Conservation (phyloP, 306 rosid genomes). For the Malus orientalis region DNA sequence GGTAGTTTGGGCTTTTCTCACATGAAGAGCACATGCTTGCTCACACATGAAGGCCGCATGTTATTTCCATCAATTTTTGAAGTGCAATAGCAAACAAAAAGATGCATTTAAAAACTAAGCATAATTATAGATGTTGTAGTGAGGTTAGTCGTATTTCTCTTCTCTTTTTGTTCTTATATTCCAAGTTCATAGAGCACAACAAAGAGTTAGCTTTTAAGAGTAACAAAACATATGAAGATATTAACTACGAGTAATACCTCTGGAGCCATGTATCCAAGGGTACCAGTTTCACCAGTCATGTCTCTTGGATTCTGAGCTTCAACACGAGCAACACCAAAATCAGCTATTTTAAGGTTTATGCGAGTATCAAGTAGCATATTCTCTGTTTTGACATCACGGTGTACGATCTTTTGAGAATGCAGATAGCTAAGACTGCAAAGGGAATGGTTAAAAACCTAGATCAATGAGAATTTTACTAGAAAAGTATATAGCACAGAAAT, state of each 20-base stretch:
- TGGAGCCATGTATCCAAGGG: conserved; percentile 81
- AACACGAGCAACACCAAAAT: conserved; percentile 75
- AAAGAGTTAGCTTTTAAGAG: background rate
- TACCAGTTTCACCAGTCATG: conserved; percentile 84
- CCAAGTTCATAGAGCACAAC: background rate
- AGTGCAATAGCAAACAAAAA: background rate
- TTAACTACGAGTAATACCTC: conserved; percentile 34
- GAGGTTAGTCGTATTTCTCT: background rate
- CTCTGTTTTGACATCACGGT: conserved; percentile 69
- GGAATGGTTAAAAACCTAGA: background rate
- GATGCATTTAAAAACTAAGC: background rate
- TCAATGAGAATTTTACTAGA: background rate
- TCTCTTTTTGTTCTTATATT: background rate
- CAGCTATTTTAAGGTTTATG: conserved; percentile 49
- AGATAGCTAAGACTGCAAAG: conserved; percentile 54
- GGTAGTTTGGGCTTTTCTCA: background rate
- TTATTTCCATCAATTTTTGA: background rate
- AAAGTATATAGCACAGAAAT: background rate
- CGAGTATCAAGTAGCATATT: conserved; percentile 44
- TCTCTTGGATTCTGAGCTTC: conserved; percentile 74
- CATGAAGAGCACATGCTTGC: background rate
- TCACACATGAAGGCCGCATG: background rate
- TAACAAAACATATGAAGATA: background rate
- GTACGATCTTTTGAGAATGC: conserved; percentile 62
- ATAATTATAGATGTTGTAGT: background rate